These are phyloP conservation scores for Daldinia caldariorum DNA, from an alignment of 495 filamentous ascomycete genomes.

Conservation along the genomic window DNA sequence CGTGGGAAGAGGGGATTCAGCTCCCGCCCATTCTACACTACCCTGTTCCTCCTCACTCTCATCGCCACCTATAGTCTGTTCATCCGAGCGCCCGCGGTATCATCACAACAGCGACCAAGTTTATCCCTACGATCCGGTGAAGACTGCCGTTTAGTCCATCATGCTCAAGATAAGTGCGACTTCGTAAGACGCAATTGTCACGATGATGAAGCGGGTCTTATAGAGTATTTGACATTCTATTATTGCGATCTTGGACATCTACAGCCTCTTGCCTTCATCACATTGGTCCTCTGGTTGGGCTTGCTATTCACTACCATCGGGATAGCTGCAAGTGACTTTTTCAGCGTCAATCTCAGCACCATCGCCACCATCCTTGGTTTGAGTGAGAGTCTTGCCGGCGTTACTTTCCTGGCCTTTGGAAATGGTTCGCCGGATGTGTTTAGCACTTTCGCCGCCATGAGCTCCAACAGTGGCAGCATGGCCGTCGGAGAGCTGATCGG, in stretches of 20 bases:
- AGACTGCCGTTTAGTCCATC: conserved; percentile 84
- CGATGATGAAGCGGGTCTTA: conserved; percentile 88
- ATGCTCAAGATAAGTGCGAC: conserved; percentile 81
- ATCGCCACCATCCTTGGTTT: conserved; percentile 87
- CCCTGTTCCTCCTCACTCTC: conserved; percentile 49
- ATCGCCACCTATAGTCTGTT: conserved; percentile 51
- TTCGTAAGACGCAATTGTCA: conserved; percentile 84
- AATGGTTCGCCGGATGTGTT: conserved; percentile 99
- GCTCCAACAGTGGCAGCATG: conserved; percentile 92
- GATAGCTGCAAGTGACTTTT: conserved; percentile 98
- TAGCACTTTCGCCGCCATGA: conserved; percentile 98
- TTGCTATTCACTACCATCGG: conserved; percentile 96
- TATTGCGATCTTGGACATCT: conserved; percentile 80
- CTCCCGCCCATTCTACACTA: conserved; percentile 53
- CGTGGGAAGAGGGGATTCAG: conserved; percentile 35
- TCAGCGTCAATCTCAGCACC: conserved; percentile 95
- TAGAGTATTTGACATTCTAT: conserved; percentile 90
- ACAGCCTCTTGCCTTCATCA: conserved; percentile 78
- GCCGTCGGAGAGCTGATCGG: conserved; percentile 96
- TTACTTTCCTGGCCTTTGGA: conserved; percentile 96
- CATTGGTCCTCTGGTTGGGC: conserved; percentile 85
- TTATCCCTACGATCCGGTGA: conserved; percentile 32
- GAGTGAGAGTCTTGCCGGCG: conserved; percentile 95
- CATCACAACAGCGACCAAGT: conserved; percentile 9
- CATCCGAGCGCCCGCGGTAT: conserved; percentile 21